Conservation (phyloP, 2,329 filamentous ascomycete genomes). For the Ascochyta koolunga region DNA sequence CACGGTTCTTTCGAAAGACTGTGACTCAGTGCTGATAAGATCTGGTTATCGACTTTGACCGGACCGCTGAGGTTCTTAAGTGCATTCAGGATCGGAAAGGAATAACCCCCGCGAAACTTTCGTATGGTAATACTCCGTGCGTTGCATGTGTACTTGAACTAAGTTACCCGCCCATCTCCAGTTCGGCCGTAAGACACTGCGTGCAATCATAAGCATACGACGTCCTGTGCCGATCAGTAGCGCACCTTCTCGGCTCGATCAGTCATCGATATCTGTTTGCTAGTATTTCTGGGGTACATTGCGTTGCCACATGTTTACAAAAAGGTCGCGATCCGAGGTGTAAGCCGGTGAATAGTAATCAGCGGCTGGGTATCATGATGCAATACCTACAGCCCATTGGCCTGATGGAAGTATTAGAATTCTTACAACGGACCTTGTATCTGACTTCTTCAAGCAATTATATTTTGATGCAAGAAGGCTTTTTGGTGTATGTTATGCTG, state of each 20-base stretch:
- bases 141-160: not conserved
- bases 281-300: not conserved
- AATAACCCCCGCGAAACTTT: not conserved
- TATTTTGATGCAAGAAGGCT: not conserved
- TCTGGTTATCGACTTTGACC: not conserved
- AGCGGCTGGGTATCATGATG: not conserved
- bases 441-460: too few relatives aligned
- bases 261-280: not conserved
- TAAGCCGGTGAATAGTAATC: constrained; percentile 11
- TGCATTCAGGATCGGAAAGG: not conserved
- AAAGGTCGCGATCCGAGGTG: constrained; percentile 3
- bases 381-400: not conserved
- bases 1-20: not conserved
- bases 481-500: not conserved
- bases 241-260: constrained; percentile 1
- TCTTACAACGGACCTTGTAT: too few relatives aligned
- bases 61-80: not conserved
- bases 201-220: not conserved
- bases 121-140: not conserved
- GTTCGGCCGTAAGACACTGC: not conserved
- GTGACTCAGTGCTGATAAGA: not conserved
- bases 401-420: too few relatives aligned
- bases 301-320: not conserved
- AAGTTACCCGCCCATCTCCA: not conserved
- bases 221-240: not conserved